Conservation (phyloP, 805 yeast species). For the Monosporozyma aerobia region DNA sequence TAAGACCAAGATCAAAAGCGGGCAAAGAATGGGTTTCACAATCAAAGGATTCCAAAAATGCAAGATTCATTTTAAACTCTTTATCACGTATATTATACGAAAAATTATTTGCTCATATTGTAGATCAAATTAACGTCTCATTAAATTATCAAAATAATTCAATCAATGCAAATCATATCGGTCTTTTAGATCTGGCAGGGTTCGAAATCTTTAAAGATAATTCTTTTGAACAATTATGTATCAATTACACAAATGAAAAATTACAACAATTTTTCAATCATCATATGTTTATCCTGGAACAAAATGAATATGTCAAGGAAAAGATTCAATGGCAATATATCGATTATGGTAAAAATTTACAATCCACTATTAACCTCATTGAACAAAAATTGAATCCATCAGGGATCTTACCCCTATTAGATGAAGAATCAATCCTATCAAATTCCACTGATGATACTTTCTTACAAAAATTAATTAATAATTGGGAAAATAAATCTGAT, state of each 20-base stretch:
- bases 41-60: slow-evolving; percentile 70
- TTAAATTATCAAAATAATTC: slow-evolving; percentile 37
- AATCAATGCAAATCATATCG: slow-evolving; percentile 55
- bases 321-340: slow-evolving; percentile 94
- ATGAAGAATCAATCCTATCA: slow-evolving; percentile 94
- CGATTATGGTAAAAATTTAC: slow-evolving; percentile 90
- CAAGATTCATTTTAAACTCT: slow-evolving; percentile 74
- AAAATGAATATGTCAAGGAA: slow-evolving; percentile 87
- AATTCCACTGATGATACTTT: slow-evolving; percentile 77
- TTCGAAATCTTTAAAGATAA: slow-evolving; percentile 91
- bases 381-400: slow-evolving; percentile 59
- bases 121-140: slow-evolving; percentile 62
- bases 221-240: slow-evolving; percentile 95
- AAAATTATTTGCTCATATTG: slow-evolving; percentile 67
- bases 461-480: slow-evolving; percentile 62
- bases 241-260: slow-evolving; percentile 94
- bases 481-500: slow-evolving; percentile 46
- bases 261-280: slow-evolving; percentile 96
- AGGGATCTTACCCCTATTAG: slow-evolving; percentile 78
- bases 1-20: slow-evolving; percentile 80
- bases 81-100: slow-evolving; percentile 83
- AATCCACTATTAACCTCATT: slow-evolving; percentile 87
- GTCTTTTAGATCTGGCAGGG: slow-evolving; percentile 95
- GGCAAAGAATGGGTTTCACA: slow-evolving; percentile 82
- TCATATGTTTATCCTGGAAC: slow-evolving; percentile 95